A percentile compares a stretch with the other conserved stretches of the same genome.
phyloP scores from a whole-genome alignment of 345 rosid genomes.

The Ceriops decandra region DNA sequence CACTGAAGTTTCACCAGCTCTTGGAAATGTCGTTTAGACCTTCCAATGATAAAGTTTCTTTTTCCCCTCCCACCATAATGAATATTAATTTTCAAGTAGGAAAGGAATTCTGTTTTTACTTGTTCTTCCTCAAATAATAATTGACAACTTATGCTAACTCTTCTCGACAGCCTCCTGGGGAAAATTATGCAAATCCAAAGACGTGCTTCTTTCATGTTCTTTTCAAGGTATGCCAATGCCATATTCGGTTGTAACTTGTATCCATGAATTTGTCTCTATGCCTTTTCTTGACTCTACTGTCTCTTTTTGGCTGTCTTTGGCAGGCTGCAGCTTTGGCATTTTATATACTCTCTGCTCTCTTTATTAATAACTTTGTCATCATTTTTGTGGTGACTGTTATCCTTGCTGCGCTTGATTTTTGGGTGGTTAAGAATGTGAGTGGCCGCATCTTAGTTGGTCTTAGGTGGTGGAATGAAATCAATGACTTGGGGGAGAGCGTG shows the following conservation, averaged over 20 bases:
- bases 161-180: slow-evolving; percentile 68
- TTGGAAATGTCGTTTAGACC: no score
- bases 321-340: slow-evolving; percentile 92
- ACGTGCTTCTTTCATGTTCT: slow-evolving; percentile 90
- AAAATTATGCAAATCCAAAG: slow-evolving; percentile 91
- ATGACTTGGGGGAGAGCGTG: slow-evolving; percentile 95
- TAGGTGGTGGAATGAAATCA: slow-evolving; percentile 99
- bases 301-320: slow-evolving; percentile 17
- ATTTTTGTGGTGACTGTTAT: slow-evolving; percentile 95
- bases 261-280: slow-evolving; percentile 12
- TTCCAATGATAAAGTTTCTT: no score
- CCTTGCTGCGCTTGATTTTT: slow-evolving; percentile 73
- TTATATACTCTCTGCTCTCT: slow-evolving; percentile 85
- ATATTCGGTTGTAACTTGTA: neutral
- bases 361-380: slow-evolving; percentile 81
- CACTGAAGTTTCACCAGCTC: no score
- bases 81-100: no score
- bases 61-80: no score
- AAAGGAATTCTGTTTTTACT: neutral
- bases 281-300: neutral
- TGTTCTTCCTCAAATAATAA: neutral
- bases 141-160: neutral
- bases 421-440: slow-evolving; percentile 93
- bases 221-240: slow-evolving; percentile 44
- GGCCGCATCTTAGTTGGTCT: slow-evolving; percentile 97